A percentile compares a stretch with the other conserved stretches of the same genome.
Conservation (phyloP, 257 asterid genomes). For the Linaria vulgaris region DNA sequence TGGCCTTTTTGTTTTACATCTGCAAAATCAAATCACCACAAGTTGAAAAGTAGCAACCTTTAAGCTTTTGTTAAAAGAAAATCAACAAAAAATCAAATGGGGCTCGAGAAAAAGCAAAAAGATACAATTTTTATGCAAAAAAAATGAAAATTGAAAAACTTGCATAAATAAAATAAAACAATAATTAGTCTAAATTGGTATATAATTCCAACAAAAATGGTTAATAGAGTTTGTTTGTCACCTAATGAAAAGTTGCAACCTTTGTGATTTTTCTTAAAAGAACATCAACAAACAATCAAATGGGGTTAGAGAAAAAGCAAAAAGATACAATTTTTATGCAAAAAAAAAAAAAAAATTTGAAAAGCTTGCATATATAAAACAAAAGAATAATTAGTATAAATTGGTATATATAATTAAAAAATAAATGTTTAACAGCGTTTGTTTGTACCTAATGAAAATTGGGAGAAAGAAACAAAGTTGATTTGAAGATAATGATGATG, state of each 20-base stretch:
- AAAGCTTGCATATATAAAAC: background rate
- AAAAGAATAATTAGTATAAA: conserved; percentile 11
- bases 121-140: background rate
- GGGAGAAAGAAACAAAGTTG: too few relatives aligned
- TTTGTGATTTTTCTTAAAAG: conserved; percentile 26
- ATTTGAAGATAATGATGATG: conserved; percentile 46
- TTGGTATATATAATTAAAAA: background rate
- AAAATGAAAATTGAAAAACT: background rate
- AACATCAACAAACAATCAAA: conserved; percentile 15
- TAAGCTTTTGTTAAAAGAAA: conserved; percentile 19
- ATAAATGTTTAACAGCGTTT: conserved; percentile 7
- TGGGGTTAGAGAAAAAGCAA: conserved; percentile 29
- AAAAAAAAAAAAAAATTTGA: background rate
- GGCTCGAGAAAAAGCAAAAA: conserved; percentile 24
- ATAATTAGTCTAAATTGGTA: conserved; percentile 14
- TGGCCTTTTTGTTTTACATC: conserved; percentile 33
- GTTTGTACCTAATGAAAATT: conserved; percentile 30
- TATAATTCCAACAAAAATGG: background rate
- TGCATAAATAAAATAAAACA: background rate
- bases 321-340: conserved; percentile 15
- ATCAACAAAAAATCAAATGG: conserved; percentile 26
- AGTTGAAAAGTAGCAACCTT: conserved; percentile 51
- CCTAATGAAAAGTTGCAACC: conserved; percentile 36
- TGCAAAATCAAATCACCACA: conserved; percentile 20
- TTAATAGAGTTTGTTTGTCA: conserved; percentile 18